Evolutionary conservation across 768 basidiomycete species (phyloP), one percentile per base, ranked within the genome.

Genomic region (Termitomyces heimii): DNA sequence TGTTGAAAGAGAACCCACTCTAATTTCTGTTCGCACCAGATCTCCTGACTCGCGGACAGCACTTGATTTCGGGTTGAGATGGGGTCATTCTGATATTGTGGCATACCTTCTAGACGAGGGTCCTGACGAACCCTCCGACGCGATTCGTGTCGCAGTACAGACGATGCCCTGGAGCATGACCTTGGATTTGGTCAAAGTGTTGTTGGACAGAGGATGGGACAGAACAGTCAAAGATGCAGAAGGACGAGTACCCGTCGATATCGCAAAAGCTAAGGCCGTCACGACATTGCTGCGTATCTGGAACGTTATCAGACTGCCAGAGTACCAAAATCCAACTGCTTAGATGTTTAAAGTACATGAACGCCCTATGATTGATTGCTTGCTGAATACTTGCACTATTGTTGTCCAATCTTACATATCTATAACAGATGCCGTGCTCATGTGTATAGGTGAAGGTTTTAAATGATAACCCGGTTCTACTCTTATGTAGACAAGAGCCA

Each of bases 221-320:
- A 45, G 26, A 40, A 40, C 39, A 40, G 18, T 40, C n/a, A 39
- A n/a, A 40, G 40, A 22, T 29, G 9, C 8, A 10, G 16, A 45
- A 28, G 18, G 45, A 31, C 28, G 10, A 5, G 10, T n/a, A n/a
- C 8, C 16, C 28, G 14, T 47, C 10, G 46, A 47, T 13, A 32
- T 48, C 29, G 6, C 31, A 7, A 34, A 48, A 32, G n/a, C 20
- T 1, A 34, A 14, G 31, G 20, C 1, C 13, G 5, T 32, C 13
- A 48, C 9, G 1, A 32, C n/a, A 9, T 34, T 2, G 18, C 20
- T 18, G 18, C 29, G 28, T 47, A 46, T 67, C 73, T 31, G 46
- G 46, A 29, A n/a, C 18, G 12, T 44, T 32, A 26, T 47, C n/a
- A 60, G 49, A 29, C 45, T 10, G 45, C 29, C 28, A n/a, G 9